Evolutionary conservation across 768 basidiomycete species (phyloP).

Genomic region (Russula griseocarnosa): DNA sequence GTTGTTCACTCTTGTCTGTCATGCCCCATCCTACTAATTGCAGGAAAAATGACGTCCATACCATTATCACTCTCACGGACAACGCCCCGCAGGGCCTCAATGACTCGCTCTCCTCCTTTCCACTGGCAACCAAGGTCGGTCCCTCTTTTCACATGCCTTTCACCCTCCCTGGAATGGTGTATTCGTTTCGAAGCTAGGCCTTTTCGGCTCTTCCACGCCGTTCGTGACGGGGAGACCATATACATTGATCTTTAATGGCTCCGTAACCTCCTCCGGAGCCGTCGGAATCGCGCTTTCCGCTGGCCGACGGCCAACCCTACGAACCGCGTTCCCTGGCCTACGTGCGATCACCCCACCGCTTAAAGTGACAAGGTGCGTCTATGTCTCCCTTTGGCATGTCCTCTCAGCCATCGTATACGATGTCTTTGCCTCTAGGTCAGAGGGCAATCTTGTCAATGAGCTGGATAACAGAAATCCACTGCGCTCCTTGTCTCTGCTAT

Average conservation of each 20-base stretch:
- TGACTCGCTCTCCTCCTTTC: constrained; percentile 42
- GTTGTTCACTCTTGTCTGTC: not conserved
- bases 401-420: not conserved
- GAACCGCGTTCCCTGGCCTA: constrained; percentile 41
- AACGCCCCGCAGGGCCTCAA: constrained; percentile 53
- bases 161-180: constrained; percentile 4
- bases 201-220: constrained; percentile 70
- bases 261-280: constrained; percentile 59
- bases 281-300: constrained; percentile 53
- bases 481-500: constrained; percentile 55
- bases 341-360: constrained; percentile 44
- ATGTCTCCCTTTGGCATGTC: not conserved
- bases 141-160: not conserved
- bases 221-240: constrained; percentile 73
- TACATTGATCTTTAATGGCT: constrained; percentile 58
- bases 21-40: not conserved
- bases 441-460: constrained; percentile 68
- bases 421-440: constrained; percentile 43
- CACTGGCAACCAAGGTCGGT: constrained; percentile 49
- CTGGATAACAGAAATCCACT: constrained; percentile 55
- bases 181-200: constrained; percentile 48
- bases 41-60: constrained; percentile 32
- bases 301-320: constrained; percentile 21
- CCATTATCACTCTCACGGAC: constrained; percentile 56
- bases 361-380: constrained; percentile 47